phyloP scores from a whole-genome alignment of 139 green algal species.

The Astrephomene gubernaculifera region DNA sequence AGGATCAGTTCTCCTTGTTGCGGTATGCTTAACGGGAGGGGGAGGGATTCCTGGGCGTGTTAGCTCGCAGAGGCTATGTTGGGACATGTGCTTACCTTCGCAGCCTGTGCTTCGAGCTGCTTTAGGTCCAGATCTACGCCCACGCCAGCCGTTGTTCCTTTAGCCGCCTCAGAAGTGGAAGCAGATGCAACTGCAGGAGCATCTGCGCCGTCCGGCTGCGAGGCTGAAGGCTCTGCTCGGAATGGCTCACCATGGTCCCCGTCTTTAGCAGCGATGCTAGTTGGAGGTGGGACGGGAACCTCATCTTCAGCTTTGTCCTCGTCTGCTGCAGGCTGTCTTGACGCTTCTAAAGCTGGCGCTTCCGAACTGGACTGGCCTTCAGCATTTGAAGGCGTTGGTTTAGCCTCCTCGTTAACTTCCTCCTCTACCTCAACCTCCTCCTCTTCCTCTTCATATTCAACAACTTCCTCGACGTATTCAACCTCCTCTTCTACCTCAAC shows the following conservation, averaged over 20 bases:
- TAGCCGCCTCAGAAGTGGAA: not conserved
- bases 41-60: no score
- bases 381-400: not conserved
- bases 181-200: not conserved
- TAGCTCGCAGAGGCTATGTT: not conserved
- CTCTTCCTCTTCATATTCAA: constrained; percentile 29
- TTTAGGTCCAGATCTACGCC: not conserved
- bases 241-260: no score
- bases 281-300: not conserved
- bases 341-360: not conserved
- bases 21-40: not conserved
- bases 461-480: constrained; percentile 39
- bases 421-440: constrained; percentile 10
- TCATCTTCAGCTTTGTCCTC: not conserved
- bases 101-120: constrained; percentile 26
- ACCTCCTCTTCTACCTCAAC: constrained; percentile 40
- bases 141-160: no score
- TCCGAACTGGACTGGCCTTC: not conserved
- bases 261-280: constrained; percentile 2
- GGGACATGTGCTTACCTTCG: constrained; percentile 8
- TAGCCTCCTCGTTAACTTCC: not conserved
- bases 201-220: not conserved
- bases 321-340: not conserved
- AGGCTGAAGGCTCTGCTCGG: no score
- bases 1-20: no score